Conservation (phyloP, 306 rosid genomes). For the Phaseolus lunatus region DNA sequence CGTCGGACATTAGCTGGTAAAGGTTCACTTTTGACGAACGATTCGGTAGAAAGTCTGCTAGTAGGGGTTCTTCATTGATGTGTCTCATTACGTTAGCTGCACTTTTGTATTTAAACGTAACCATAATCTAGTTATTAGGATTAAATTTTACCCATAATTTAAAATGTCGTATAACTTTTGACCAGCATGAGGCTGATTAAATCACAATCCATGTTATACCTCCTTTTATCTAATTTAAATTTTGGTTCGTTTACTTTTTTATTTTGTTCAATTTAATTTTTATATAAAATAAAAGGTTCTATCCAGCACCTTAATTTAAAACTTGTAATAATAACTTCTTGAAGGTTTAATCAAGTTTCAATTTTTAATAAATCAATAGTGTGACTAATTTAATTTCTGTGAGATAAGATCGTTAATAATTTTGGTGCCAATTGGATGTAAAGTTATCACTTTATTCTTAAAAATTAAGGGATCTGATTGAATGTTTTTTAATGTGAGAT, state of each 20-base stretch:
- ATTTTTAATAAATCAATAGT: too few species aligned
- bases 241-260: not conserved
- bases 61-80: not conserved
- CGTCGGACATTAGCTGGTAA: not conserved
- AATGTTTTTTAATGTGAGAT: too few species aligned
- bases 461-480: too few species aligned
- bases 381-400: too few species aligned
- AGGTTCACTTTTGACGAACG: not conserved
- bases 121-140: not conserved
- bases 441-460: too few species aligned
- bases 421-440: too few species aligned
- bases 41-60: slow-evolving; percentile 3
- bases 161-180: not conserved
- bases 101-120: not conserved
- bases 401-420: too few species aligned
- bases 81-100: not conserved
- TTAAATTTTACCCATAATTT: not conserved
- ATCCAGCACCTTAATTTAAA: too few species aligned
- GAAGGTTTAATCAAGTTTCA: too few species aligned
- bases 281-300: too few species aligned
- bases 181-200: not conserved
- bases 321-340: too few species aligned
- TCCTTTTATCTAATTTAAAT: not conserved
- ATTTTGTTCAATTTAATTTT: too few species aligned
- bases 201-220: not conserved